Percentiles rank a stretch among this genome's conserved stretches.
phyloP scores from a whole-genome alignment of 164 flowering plant genomes.

The Berberis vulgaris region DNA sequence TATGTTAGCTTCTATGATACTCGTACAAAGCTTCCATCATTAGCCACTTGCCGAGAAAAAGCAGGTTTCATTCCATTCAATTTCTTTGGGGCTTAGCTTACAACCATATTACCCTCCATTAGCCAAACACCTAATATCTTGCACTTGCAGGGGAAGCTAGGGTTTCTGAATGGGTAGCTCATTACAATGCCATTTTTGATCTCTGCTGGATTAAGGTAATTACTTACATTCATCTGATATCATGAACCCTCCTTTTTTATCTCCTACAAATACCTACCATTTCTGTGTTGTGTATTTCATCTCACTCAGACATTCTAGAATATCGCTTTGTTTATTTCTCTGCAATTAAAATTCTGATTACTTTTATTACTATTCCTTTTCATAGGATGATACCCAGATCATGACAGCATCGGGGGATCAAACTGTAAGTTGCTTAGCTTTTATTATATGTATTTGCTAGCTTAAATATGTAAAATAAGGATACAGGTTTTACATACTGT shows the following conservation, averaged over 20 bases:
- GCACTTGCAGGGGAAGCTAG: conserved; percentile 46
- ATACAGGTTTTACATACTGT: no score
- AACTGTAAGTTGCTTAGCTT: conserved; percentile 48
- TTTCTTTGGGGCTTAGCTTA: no score
- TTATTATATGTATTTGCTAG: background rate
- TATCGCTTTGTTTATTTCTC: background rate
- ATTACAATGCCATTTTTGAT: conserved; percentile 77
- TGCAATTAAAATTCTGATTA: background rate
- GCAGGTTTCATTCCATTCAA: conserved; percentile 29
- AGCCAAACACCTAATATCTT: background rate
- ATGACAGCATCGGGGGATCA: conserved; percentile 94
- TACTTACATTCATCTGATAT: background rate
- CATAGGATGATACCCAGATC: conserved; percentile 69
- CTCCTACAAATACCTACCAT: no score
- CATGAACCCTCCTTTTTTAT: no score
- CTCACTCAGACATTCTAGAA: no score
- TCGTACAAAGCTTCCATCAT: conserved; percentile 31
- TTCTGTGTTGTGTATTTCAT: no score
- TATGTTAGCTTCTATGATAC: conserved; percentile 62
- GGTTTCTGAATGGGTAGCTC: conserved; percentile 68
- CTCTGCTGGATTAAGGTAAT: conserved; percentile 86
- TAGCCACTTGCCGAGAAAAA: conserved; percentile 35
- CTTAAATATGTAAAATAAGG: no score
- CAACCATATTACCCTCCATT: no score
- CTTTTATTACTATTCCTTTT: background rate